A percentile compares a stretch with the other conserved stretches of the same genome.
Conservation (phyloP, 2,329 filamentous ascomycete species). For the Phyllosticta capitalensis region DNA sequence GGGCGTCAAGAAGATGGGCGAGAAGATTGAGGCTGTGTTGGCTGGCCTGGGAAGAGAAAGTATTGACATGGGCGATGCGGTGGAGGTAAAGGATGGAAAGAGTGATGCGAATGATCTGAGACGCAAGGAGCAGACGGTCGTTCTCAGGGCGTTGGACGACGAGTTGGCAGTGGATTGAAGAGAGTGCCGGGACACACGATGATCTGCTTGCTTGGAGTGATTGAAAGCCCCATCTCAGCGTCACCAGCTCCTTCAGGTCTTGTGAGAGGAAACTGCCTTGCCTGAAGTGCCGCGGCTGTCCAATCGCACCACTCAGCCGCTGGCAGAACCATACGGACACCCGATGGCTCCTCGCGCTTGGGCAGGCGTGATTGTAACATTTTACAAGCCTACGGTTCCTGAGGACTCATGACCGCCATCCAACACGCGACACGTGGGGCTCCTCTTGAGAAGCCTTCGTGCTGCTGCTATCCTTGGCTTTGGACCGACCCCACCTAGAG, state of each 20-base stretch:
- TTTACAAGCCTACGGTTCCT: too few relatives aligned
- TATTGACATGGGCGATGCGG: not conserved
- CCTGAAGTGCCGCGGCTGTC: too few relatives aligned
- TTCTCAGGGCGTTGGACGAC: slow-evolving; percentile 9
- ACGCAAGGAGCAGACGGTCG: slow-evolving; percentile 6
- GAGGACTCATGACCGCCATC: too few relatives aligned
- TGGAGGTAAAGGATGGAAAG: not conserved
- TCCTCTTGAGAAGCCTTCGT: too few relatives aligned
- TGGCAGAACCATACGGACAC: too few relatives aligned
- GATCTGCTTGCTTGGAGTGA: not conserved
- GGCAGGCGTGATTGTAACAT: too few relatives aligned
- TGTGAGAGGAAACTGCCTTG: not conserved
- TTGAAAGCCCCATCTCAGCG: not conserved
- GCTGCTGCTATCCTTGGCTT: too few relatives aligned
- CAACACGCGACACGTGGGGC: too few relatives aligned
- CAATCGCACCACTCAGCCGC: too few relatives aligned
- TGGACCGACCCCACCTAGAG: too few relatives aligned
- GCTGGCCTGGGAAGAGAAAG: slow-evolving; percentile 47
- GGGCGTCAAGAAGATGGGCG: slow-evolving; percentile 55
- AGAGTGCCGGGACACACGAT: not conserved
- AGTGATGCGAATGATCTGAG: not conserved
- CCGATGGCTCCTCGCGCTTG: too few relatives aligned
- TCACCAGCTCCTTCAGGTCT: not conserved
- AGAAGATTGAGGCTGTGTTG: slow-evolving; percentile 65
- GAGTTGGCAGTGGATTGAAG: slow-evolving; percentile 8